Conservation (phyloP, 768 basidiomycete genomes). For the Mrakia hoshinonis region DNA sequence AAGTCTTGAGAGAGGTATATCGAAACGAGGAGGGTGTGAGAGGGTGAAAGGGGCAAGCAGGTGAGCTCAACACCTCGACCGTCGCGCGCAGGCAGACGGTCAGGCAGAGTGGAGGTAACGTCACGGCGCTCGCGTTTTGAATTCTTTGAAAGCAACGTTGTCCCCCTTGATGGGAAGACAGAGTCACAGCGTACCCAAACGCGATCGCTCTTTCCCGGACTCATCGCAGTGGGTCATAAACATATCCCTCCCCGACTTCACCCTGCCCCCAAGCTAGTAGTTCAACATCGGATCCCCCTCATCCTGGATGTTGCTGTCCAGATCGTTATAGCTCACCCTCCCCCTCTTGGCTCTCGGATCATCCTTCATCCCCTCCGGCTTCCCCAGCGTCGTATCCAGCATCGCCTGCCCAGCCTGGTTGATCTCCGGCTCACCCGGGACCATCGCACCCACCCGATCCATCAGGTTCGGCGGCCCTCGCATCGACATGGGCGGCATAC, state of each 20-base stretch:
- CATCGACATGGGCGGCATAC: neutral
- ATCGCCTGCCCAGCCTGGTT: conserved; percentile 43
- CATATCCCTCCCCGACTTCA: neutral
- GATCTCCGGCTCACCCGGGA: conserved; percentile 31
- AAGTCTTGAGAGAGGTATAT: too few species aligned
- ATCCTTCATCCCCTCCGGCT: conserved; percentile 45
- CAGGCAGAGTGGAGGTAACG: too few species aligned
- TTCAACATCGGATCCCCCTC: conserved; percentile 51
- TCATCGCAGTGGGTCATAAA: neutral
- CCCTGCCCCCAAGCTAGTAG: conserved; percentile 18
- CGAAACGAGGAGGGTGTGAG: too few species aligned
- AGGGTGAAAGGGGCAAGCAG: too few species aligned
- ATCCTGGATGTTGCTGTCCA: conserved; percentile 78
- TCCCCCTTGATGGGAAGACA: too few species aligned
- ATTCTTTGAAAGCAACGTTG: too few species aligned
- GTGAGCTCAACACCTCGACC: too few species aligned
- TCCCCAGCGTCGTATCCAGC: conserved; percentile 32
- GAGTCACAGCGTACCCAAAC: too few species aligned
- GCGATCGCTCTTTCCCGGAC: too few species aligned
- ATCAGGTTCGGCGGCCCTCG: neutral
- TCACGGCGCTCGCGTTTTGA: too few species aligned
- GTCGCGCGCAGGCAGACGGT: too few species aligned
- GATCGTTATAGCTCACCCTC: conserved; percentile 88
- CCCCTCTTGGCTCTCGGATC: conserved; percentile 80
- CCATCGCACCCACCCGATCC: conserved; percentile 8